Conservation (phyloP, 768 basidiomycete species). For the Tephrocybe sp. region DNA sequence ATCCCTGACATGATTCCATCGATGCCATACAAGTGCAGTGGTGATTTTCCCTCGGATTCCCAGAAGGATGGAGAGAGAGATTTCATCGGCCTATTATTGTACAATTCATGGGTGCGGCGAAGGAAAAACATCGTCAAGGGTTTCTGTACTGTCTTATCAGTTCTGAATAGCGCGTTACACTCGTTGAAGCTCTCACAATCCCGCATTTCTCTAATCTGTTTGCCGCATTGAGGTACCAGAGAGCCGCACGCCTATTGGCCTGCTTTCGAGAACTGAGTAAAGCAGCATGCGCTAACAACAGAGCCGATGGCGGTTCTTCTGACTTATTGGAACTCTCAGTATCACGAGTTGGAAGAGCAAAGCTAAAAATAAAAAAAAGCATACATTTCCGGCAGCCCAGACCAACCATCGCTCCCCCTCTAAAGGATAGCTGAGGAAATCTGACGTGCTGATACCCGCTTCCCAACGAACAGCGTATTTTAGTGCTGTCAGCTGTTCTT, state of each 20-base stretch:
- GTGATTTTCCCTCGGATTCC: constrained; percentile 59
- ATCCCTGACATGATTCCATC: constrained; percentile 69
- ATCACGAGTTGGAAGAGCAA: neutral
- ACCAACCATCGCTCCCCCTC: constrained; percentile 87
- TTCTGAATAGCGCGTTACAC: constrained; percentile 1
- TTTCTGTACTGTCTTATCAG: constrained; percentile 51
- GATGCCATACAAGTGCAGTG: constrained; percentile 41
- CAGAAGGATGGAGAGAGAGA: constrained; percentile 78
- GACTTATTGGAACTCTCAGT: constrained; percentile 46
- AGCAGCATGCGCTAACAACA: constrained; percentile 82
- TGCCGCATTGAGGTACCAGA: constrained; percentile 80
- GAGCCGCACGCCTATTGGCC: constrained; percentile 59
- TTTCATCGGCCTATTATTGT: constrained; percentile 47
- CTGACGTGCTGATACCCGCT: constrained; percentile 49
- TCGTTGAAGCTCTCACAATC: constrained; percentile 53
- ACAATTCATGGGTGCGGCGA: constrained; percentile 65
- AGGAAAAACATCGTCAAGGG: constrained; percentile 82
- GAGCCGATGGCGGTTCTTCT: constrained; percentile 78
- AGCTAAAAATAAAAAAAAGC: constrained; percentile 16
- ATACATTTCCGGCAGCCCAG: constrained; percentile 79
- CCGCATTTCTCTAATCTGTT: constrained; percentile 81
- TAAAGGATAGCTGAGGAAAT: constrained; percentile 54
- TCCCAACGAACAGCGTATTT: constrained; percentile 78
- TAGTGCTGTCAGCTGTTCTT: constrained; percentile 67
- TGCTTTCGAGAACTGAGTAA: constrained; percentile 58